These are phyloP conservation scores for Candolleomyces efflorescens DNA, from an alignment of 768 basidiomycete species.

Conservation along the genomic window DNA sequence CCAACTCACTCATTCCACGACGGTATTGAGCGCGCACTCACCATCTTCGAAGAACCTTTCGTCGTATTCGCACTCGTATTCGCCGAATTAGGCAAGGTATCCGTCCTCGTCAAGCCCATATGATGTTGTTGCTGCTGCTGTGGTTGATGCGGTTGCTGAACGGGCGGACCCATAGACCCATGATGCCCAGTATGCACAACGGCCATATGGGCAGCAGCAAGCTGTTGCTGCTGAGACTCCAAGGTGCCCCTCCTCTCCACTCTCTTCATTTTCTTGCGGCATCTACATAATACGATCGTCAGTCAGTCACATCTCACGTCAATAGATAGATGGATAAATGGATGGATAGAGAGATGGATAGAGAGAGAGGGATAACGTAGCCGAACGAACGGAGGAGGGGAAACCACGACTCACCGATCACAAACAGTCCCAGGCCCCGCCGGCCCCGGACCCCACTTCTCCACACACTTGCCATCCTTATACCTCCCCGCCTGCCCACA, in stretches of 20 bases:
- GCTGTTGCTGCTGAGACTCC: slow-evolving; percentile 33
- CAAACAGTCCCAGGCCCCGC: slow-evolving; percentile 82
- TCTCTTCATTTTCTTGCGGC: slow-evolving; percentile 85
- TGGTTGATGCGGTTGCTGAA: background rate
- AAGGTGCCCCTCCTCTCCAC: slow-evolving; percentile 71
- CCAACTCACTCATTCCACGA: no score
- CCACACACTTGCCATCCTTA: slow-evolving; percentile 82
- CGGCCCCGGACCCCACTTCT: slow-evolving; percentile 86
- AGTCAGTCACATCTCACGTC: no score
- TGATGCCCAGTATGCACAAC: slow-evolving; percentile 18
- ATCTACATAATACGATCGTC: slow-evolving; percentile 43
- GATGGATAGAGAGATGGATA: slow-evolving; percentile 6
- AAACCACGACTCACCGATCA: slow-evolving; percentile 49
- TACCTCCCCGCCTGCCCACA: slow-evolving; percentile 72
- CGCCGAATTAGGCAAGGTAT: no score
- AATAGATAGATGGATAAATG: no score
- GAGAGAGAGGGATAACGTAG: no score
- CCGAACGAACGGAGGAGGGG: no score
- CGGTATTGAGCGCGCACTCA: no score
- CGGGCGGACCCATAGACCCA: background rate
- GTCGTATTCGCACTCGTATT: no score
- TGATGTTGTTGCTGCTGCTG: background rate
- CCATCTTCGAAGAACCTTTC: no score
- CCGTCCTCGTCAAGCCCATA: no score
- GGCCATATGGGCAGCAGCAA: slow-evolving; percentile 12